phyloP scores from a whole-genome alignment of 805 yeast species.

The Ogataea parapolymorpha region DNA sequence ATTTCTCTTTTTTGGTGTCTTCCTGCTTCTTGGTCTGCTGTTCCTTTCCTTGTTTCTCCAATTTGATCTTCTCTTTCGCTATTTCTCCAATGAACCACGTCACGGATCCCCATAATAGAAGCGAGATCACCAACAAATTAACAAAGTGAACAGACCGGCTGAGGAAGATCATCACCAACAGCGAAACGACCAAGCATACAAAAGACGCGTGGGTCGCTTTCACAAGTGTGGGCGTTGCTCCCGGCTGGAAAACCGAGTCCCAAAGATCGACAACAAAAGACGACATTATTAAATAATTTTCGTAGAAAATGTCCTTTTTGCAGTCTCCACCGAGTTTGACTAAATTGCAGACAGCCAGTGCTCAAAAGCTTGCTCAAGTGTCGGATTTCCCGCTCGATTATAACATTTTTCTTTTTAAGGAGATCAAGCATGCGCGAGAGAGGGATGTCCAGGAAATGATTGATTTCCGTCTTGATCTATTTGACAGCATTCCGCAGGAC shows the following conservation, averaged over 20 bases:
- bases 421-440: slow-evolving; percentile 26
- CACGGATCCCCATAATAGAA: slow-evolving; percentile 70
- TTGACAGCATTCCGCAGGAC: slow-evolving; percentile 24
- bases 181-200: slow-evolving; percentile 53
- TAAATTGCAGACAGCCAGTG: slow-evolving; percentile 13
- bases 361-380: slow-evolving; percentile 21
- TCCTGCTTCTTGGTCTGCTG: background rate
- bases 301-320: slow-evolving; percentile 10
- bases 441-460: slow-evolving; percentile 20
- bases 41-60: slow-evolving; percentile 41
- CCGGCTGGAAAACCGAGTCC: slow-evolving; percentile 91
- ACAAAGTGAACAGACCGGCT: slow-evolving; percentile 67
- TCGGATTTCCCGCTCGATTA: slow-evolving; percentile 38
- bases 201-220: slow-evolving; percentile 87
- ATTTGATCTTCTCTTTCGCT: slow-evolving; percentile 38
- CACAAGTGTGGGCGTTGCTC: slow-evolving; percentile 86
- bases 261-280: slow-evolving; percentile 68
- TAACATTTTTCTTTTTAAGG: slow-evolving; percentile 35
- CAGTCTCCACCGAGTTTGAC: slow-evolving; percentile 11
- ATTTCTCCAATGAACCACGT: slow-evolving; percentile 86
- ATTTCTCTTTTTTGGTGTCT: slow-evolving; percentile 3
- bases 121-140: slow-evolving; percentile 40
- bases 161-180: slow-evolving; percentile 54
- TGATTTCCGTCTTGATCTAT: slow-evolving; percentile 22
- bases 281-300: slow-evolving; percentile 9